phyloP scores from a whole-genome alignment of 1,284 basidiomycete genomes.

The Cystobasidium pallidum region DNA sequence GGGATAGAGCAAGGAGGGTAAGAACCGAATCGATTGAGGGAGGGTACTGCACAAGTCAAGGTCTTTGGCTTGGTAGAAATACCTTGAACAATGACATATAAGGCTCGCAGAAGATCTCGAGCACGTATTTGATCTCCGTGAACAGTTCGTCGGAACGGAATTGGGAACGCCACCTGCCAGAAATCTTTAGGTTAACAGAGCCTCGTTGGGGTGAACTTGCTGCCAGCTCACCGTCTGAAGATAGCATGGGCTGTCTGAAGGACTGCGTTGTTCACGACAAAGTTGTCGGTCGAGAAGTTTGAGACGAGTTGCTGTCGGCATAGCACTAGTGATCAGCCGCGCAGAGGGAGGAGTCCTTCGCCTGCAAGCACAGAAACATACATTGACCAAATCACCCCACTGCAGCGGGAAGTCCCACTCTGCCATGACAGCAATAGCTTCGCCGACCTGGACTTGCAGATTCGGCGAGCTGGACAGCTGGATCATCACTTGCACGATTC shows the following conservation, averaged over 20 bases:
- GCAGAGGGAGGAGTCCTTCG: not conserved
- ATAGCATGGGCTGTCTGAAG: slow-evolving; percentile 94
- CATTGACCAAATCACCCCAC: slow-evolving; percentile 84
- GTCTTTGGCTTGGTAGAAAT: no score
- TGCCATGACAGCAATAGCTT: slow-evolving; percentile 84
- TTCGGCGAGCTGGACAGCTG: slow-evolving; percentile 65
- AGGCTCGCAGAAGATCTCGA: slow-evolving; percentile 77
- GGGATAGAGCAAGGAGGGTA: not conserved
- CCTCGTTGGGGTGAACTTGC: not conserved
- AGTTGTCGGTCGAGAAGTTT: slow-evolving; percentile 76
- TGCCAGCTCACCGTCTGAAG: slow-evolving; percentile 66
- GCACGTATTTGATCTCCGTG: slow-evolving; percentile 88
- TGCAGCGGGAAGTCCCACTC: slow-evolving; percentile 80
- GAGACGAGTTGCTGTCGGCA: slow-evolving; percentile 73
- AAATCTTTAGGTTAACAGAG: not conserved
- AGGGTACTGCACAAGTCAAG: no score
- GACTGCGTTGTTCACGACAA: slow-evolving; percentile 83
- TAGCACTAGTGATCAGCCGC: not conserved
- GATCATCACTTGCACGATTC: slow-evolving; percentile 81
- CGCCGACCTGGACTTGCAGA: slow-evolving; percentile 76
- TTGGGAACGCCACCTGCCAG: slow-evolving; percentile 77
- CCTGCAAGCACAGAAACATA: slow-evolving; percentile 58
- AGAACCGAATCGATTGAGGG: no score
- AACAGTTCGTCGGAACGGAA: slow-evolving; percentile 86
- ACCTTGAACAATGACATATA: slow-evolving; percentile 80